A percentile compares a stretch with the other conserved stretches of the same genome.
Evolutionary conservation across 495 filamentous ascomycete genomes (phyloP).

Genomic region (Talaromyces trachyspermus): DNA sequence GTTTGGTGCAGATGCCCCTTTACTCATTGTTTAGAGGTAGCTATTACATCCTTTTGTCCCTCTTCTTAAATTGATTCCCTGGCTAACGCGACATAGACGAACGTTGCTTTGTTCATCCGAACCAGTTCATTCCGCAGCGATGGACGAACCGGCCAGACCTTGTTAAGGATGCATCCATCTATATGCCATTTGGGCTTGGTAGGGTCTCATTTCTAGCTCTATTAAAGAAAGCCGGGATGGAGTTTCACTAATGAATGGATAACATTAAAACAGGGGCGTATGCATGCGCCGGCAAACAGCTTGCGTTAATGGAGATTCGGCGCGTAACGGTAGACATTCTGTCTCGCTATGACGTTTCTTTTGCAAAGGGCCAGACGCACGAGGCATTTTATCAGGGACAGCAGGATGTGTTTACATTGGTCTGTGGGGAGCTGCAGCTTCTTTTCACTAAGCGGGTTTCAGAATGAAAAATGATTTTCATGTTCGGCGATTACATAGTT

Average conservation of each 20-base stretch:
- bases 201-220: not conserved
- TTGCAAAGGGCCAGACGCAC: slow-evolving; percentile 5
- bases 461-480: too few species aligned
- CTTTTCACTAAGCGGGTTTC: slow-evolving; percentile 1
- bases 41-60: not conserved
- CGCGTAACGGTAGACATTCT: slow-evolving; percentile 26
- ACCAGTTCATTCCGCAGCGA: slow-evolving; percentile 36
- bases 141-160: slow-evolving; percentile 32
- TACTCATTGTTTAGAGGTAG: slow-evolving; percentile 25
- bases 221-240: too few species aligned
- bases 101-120: slow-evolving; percentile 21
- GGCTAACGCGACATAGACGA: slow-evolving; percentile 11
- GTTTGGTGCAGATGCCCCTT: slow-evolving; percentile 19
- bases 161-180: slow-evolving; percentile 23
- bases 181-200: slow-evolving; percentile 26
- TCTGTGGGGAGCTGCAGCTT: slow-evolving; percentile 3
- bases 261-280: slow-evolving; percentile 23
- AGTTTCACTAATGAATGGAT: too few species aligned
- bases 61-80: not conserved
- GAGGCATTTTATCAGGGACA: slow-evolving; percentile 7
- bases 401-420: slow-evolving; percentile 5
- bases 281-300: slow-evolving; percentile 43
- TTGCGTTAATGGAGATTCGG: slow-evolving; percentile 43
- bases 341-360: slow-evolving; percentile 20
- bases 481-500: too few species aligned